phyloP scores from a whole-genome alignment of 192 early-diverging fungal species.

The Jimgerdemannia flammicorona region DNA sequence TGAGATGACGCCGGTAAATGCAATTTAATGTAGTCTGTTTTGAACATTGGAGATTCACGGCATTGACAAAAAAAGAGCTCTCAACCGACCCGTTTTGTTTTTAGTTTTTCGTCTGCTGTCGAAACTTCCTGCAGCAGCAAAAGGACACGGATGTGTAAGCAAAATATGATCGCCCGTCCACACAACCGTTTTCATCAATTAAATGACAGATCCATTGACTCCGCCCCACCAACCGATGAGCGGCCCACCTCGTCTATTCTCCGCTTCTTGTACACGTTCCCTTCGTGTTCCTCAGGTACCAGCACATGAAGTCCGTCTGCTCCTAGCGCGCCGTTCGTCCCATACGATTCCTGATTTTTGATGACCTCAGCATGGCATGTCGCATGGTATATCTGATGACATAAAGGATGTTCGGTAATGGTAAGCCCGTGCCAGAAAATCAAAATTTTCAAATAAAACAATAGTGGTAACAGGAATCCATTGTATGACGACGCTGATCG shows the following conservation, averaged over 20 bases:
- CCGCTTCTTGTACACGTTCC: not conserved
- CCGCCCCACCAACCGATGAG: not conserved
- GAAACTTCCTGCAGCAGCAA: not conserved
- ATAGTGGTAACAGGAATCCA: too few species aligned
- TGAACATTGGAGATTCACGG: too few species aligned
- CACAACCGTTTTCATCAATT: not conserved
- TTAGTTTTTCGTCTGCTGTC: not conserved
- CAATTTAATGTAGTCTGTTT: too few species aligned
- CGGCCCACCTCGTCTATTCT: not conserved
- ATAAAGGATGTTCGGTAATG: not conserved
- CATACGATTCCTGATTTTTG: not conserved
- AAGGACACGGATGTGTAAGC: not conserved
- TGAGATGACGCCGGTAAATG: too few species aligned
- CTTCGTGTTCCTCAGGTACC: not conserved
- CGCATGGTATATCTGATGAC: slow-evolving; percentile 52
- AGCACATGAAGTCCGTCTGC: not conserved
- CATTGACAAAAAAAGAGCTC: not conserved
- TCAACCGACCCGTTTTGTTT: not conserved
- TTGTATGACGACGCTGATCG: too few species aligned
- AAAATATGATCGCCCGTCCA: not conserved
- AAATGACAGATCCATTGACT: not conserved
- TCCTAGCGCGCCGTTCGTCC: not conserved
- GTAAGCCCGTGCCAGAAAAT: too few species aligned
- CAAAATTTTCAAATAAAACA: not conserved
- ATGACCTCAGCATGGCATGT: slow-evolving; percentile 52